Evolutionary conservation across 176 grass and related monocot species (phyloP), one percentile per base, ranked within the genome.

Genomic region (Urochloa ruziziensis): DNA sequence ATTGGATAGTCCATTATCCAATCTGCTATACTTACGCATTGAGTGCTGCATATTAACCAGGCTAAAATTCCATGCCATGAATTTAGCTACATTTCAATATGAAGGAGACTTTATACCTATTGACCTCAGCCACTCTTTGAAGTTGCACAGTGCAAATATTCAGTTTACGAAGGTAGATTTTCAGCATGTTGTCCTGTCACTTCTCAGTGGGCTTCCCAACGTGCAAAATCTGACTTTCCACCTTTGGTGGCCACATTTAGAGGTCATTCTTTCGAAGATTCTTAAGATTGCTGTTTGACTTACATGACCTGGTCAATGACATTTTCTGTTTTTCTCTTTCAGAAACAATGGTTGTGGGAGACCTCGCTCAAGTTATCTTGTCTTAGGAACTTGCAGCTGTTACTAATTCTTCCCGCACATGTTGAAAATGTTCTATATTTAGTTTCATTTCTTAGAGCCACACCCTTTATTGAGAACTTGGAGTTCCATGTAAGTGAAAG

Each of bases 361-460:
- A 82, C 9, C 39, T 3, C 80, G 3, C 15, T 42, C 35, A 72
- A 72, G 67, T 73, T 82, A 18, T 71, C 52, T 28, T 19, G 29
- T 48, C 67, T 82, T 5, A 82, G 37, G 12, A 11, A 42, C 80
- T 24, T 82, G 15, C 67, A 61, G n/a, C 34, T 82, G 39, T 33
- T 17, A 14, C 1, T 37, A 4, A 11, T 66, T 21, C 0, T 0
- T 65, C 7, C 3, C 6, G 0, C 1, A 37, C 19, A 67, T 11
- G 18, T 4, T 12, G 33, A 67, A 3, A 37, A 0, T 0, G 10
- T 67, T 67, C 33, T 67, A 19, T 67, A 67, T 67, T 37, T 2
- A 37, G 63, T 67, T 37, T 67, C 63, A 5, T 23, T 67, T 37
- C 32, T 67, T 7, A 66, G 32, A 18, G 33, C 63, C 63, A 23